Evolutionary conservation across 441 rosid species (phyloP), one percentile per base, ranked within the genome.

Genomic region (Isatis lusitanica): DNA sequence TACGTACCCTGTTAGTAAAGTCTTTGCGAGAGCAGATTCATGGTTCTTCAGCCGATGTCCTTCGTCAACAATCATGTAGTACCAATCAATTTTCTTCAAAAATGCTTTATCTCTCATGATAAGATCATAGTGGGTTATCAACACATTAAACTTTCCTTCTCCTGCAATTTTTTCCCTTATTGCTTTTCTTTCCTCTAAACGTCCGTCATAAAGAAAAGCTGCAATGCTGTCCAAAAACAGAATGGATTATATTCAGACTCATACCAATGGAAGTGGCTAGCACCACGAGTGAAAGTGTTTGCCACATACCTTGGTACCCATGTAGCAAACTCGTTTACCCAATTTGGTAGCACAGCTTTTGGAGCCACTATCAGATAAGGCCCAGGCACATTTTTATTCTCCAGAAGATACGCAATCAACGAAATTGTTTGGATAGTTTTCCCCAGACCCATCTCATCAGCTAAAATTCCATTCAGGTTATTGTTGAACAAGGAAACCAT

Each of bases 401-500:
- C 95, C 82, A 92, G 80, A 67, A 96, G 93, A 84, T 96, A 89
- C 1, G 98, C 98, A 79, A 96, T 83, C 81, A 94, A 73, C 8
- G 99, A 86, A 55, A 96, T 96, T 28, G 99, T 96, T 81, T 96
- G 99, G 72, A 96, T 96, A 59, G 99, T 94, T 81, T 96, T 96
- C 31, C 99, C 99, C 84, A 96, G 73, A 47, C 99, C 99, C 99
- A 96, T 96, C 88, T 96, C 99, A 81, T 96, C 99, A 57, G 99
- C 99, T 85, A 96, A 86, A 80, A 96, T 94, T 61, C 99, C 99
- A 78, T 96, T 96, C 48, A 96, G 89, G 78, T 94, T 90, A 88
- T 96, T 96, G 81, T 96, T 96, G 81, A 85, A 96, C 79, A 96
- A 81, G 61, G 99, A 96, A 26, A 96, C 82, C 99, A 96, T 96